Conservation (phyloP, 345 rosid genomes). For the Passiflora organensis region DNA sequence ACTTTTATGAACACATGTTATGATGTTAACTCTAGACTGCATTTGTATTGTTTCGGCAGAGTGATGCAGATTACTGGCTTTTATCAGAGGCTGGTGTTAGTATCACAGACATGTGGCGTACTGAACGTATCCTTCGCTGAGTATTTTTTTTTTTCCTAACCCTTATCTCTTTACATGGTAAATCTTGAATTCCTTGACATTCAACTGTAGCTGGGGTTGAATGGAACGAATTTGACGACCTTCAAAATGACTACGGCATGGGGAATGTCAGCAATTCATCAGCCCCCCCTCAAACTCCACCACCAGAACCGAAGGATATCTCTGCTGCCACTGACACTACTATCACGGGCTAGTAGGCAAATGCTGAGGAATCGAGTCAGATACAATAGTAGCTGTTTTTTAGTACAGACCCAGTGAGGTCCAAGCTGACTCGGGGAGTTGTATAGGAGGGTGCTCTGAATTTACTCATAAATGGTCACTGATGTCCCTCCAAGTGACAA, state of each 20-base stretch:
- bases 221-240: conserved; percentile 48
- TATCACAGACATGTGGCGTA: conserved; percentile 81
- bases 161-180: background rate
- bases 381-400: background rate
- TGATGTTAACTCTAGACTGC: conserved; percentile 1
- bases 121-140: conserved; percentile 66
- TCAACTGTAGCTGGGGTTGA: conserved; percentile 41
- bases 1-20: too few relatives aligned
- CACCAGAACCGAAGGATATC: conserved; percentile 35
- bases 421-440: background rate
- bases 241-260: conserved; percentile 35
- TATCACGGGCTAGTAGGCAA: conserved; percentile 25
- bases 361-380: background rate
- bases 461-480: conserved; percentile 13
- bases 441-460: conserved; percentile 10
- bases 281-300: conserved; percentile 54
- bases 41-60: conserved; percentile 43
- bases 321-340: conserved; percentile 29
- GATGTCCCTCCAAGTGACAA: conserved; percentile 3
- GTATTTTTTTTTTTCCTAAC: background rate
- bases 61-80: conserved; percentile 91
- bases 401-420: conserved; percentile 7
- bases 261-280: conserved; percentile 35
- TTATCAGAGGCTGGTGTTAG: conserved; percentile 84
- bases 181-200: conserved; percentile 31